Base-by-base conservation (phyloP, 768 basidiomycete species). In the Mycena rosella region DNA sequence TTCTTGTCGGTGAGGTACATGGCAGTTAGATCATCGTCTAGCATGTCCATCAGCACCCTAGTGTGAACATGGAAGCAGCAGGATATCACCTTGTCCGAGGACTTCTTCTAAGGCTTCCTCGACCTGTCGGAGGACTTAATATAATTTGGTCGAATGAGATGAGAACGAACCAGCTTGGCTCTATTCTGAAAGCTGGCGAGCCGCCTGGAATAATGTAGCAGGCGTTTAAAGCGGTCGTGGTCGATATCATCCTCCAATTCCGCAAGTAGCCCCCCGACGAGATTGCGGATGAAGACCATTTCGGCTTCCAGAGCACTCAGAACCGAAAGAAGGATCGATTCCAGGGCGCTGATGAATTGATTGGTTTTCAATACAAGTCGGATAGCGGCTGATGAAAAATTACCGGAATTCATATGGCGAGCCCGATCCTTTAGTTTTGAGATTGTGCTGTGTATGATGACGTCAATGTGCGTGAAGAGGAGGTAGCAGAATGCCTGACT, bases 201-300 rank as follows among this genome's bases (percentile, higher is more conserved):
- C 53, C 94, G 88, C 65, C 97, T 87, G 3, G 96, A 96, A 79
- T 97, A 98, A 77, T 98, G 95, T 34, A 99, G 84, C 22, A 99
- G 82, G 24, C 93, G 87, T 76, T 95, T 96, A 78, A 99, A 94
- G 60, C 95, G 94, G 79, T 98, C 96, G 44, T 95, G 91, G 76
- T 97, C 95, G 73, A 98, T 98, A 74, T 96, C 93, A 66, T 96
- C 95, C 75, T 99, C 97, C 56, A 99, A 86, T 78, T 97, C 96
- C 20, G 94, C 94, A 32, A 99, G 83, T 13, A 99, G 83, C 5
- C 95, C 93, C 58, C 94, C 93, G 57, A 98, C 93, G 40, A 98
- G 89, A 68, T 93, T 92, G 36, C 96, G 90, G 57, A 96, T 94
- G 75, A 96, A 96, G 17, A 92, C 92, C 93, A 98, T 93, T 81